These are phyloP conservation scores for Gryganskiella cystojenkinii DNA, from an alignment of 192 early-diverging fungal genomes.

Conservation along the genomic window DNA sequence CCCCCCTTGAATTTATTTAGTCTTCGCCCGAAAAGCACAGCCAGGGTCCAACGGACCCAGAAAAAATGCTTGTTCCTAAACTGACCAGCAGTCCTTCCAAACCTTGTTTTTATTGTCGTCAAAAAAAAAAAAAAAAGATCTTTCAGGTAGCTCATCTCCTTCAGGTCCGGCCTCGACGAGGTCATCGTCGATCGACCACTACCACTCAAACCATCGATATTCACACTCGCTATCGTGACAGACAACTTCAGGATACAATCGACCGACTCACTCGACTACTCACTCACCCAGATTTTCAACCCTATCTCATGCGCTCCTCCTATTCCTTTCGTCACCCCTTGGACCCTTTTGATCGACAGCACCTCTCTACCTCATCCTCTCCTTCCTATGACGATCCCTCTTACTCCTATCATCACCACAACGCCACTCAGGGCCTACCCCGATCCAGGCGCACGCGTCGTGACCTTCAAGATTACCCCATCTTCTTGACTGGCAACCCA, in stretches of 20 bases:
- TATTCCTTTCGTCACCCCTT: constrained; percentile 41
- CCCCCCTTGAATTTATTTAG: no score
- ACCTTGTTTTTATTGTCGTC: no score
- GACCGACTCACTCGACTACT: constrained; percentile 15
- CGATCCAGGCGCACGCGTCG: constrained; percentile 24
- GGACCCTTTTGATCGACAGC: background rate
- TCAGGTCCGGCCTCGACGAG: constrained; percentile 31
- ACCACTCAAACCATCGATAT: constrained; percentile 5
- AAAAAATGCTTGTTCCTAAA: background rate
- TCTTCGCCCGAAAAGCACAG: background rate
- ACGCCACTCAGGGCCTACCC: constrained; percentile 4
- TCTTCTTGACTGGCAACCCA: constrained; percentile 45
- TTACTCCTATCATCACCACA: background rate
- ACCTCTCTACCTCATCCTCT: background rate
- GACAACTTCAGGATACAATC: constrained; percentile 24
- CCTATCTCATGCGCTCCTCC: constrained; percentile 34
- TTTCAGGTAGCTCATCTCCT: constrained; percentile 39
- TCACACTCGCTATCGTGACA: constrained; percentile 22
- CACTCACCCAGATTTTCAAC: constrained; percentile 37
- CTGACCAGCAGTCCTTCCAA: no score
- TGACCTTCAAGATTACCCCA: constrained; percentile 40
- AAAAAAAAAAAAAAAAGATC: no score
- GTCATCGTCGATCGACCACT: background rate
- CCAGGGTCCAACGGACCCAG: no score
- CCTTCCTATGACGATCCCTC: background rate